Conservation (phyloP, 306 rosid genomes). For the Trichosanthes cucumerina region DNA sequence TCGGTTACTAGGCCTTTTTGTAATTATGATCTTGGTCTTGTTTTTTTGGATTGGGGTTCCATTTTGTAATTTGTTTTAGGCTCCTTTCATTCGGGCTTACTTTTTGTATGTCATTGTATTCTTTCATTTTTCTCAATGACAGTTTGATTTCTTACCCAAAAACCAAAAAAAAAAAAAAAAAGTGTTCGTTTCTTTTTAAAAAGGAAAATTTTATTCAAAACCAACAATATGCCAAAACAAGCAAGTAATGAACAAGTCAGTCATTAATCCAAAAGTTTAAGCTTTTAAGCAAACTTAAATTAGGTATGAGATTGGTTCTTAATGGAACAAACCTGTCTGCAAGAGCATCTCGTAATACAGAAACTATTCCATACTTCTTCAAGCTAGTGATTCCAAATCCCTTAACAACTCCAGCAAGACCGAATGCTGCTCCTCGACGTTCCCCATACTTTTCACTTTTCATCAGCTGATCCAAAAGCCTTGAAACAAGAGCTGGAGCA, state of each 20-base stretch:
- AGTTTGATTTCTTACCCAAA: too few relatives aligned
- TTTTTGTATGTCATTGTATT: too few relatives aligned
- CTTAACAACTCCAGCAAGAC: constrained; percentile 91
- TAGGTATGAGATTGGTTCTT: not conserved
- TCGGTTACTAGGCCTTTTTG: too few relatives aligned
- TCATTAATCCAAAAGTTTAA: not conserved
- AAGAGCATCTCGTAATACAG: constrained; percentile 59
- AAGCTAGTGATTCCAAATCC: constrained; percentile 80
- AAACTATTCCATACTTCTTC: constrained; percentile 68
- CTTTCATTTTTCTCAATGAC: too few relatives aligned
- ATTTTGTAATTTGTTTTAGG: too few relatives aligned
- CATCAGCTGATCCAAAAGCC: constrained; percentile 77
- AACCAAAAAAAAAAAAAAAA: too few relatives aligned
- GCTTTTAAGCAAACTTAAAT: not conserved
- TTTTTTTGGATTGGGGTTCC: too few relatives aligned
- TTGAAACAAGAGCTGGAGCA: constrained; percentile 62
- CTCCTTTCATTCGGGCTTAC: too few relatives aligned
- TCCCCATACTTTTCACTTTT: constrained; percentile 91
- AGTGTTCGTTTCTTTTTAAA: too few relatives aligned
- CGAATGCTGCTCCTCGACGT: constrained; percentile 98
- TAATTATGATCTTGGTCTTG: too few relatives aligned
- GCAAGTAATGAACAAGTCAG: not conserved
- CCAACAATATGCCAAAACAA: not conserved
- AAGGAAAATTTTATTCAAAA: too few relatives aligned
- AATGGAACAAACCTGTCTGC: constrained; percentile 55